These are phyloP conservation scores for Globisporangium orthogonon DNA, from an alignment of 352 stramenopile species.

Conservation along the genomic window DNA sequence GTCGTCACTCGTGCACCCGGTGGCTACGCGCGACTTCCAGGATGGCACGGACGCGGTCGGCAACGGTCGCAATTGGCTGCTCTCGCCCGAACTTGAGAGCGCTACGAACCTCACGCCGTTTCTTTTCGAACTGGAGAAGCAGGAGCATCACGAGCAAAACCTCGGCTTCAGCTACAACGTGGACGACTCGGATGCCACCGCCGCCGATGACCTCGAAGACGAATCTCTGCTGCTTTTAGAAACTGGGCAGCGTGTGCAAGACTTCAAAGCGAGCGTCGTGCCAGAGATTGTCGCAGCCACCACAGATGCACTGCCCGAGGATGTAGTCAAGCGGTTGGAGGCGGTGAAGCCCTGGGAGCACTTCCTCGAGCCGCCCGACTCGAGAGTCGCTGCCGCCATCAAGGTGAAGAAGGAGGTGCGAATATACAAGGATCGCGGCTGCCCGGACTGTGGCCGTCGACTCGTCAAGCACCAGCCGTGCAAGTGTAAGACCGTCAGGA, in stretches of 20 bases:
- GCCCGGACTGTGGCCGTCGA: not conserved
- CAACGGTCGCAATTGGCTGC: conserved; percentile 45
- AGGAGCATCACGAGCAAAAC: not conserved
- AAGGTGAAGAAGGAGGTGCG: not conserved
- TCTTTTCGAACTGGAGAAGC: conserved; percentile 2
- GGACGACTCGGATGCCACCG: not conserved
- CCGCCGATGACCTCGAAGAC: not conserved
- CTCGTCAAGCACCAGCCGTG: not conserved
- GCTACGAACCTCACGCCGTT: conserved; percentile 8
- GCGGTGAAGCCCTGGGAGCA: not conserved
- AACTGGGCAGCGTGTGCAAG: conserved; percentile 1
- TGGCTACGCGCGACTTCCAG: conserved; percentile 16
- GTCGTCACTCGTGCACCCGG: conserved; percentile 35
- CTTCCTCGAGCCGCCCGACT: conserved; percentile 1
- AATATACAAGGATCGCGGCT: not conserved
- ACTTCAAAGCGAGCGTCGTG: not conserved
- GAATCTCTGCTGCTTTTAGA: conserved; percentile 10
- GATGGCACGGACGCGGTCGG: conserved; percentile 32
- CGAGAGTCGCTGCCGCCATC: not conserved
- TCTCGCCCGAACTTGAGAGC: conserved; percentile 6
- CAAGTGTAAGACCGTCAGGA: not conserved
- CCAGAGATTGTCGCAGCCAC: not conserved
- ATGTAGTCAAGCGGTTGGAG: not conserved
- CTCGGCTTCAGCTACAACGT: conserved; percentile 1
- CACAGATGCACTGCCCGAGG: not conserved